Conservation (phyloP, 225 moss, liverwort and hornwort species). For the Straminergon stramineum region DNA sequence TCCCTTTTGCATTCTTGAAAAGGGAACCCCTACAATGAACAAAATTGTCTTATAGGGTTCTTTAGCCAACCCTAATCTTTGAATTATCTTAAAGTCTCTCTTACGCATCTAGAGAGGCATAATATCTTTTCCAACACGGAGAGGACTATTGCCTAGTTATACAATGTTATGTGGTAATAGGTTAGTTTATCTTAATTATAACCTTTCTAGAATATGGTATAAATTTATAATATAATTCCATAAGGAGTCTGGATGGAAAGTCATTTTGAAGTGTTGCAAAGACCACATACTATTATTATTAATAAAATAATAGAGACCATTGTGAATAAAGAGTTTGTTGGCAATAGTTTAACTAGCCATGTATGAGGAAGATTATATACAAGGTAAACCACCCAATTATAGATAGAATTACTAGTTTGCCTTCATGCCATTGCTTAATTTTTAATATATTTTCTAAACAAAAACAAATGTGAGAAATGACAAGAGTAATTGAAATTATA, state of each 20-base stretch:
- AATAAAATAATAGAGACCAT: not conserved
- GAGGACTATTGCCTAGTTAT: too few species aligned
- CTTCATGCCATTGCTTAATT: not conserved
- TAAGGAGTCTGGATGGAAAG: rapidly evolving
- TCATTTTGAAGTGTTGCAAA: not conserved
- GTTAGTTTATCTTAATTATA: not conserved
- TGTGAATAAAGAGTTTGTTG: not conserved
- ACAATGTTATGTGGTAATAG: too few species aligned
- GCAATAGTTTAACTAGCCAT: not conserved
- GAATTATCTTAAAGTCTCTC: too few species aligned
- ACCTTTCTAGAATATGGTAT: not conserved
- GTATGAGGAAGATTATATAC: not conserved
- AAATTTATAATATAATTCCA: not conserved
- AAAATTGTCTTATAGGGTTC: too few species aligned
- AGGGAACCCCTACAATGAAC: too few species aligned
- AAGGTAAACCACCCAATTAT: not conserved
- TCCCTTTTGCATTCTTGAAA: too few species aligned
- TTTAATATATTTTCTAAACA: not conserved
- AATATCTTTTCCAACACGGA: rapidly evolving
- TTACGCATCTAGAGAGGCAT: too few species aligned
- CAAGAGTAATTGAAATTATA: not conserved
- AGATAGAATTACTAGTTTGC: not conserved
- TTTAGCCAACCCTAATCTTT: too few species aligned
- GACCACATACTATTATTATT: too few species aligned
- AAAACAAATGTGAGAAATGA: not conserved